A percentile compares a stretch with the other conserved stretches of the same genome.
These are phyloP conservation scores for Xerocomellus intermedius DNA, from an alignment of 768 basidiomycete genomes.

Conservation along the genomic window DNA sequence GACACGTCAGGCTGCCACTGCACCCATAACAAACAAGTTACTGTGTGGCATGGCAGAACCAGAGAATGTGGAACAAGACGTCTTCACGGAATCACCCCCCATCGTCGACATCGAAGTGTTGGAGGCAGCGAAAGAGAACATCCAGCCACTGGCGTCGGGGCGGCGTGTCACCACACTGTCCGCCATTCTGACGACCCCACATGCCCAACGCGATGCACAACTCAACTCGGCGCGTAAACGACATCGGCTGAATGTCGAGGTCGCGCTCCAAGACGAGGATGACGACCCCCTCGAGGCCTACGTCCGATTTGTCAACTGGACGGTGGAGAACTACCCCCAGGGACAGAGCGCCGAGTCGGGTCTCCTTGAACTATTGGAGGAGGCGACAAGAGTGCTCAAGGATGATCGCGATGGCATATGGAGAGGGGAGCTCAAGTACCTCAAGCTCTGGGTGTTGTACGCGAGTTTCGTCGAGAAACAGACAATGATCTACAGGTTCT, in stretches of 20 bases:
- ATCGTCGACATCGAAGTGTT: constrained; percentile 81
- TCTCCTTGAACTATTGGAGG: constrained; percentile 89
- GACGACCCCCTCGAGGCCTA: constrained; percentile 86
- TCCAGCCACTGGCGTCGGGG: constrained; percentile 79
- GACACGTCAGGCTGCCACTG: not conserved
- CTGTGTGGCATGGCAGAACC: constrained; percentile 18
- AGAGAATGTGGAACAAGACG: constrained; percentile 38
- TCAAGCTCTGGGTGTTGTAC: constrained; percentile 94
- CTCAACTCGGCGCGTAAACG: constrained; percentile 63
- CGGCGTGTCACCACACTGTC: constrained; percentile 77
- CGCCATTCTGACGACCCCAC: constrained; percentile 70
- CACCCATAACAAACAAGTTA: not conserved
- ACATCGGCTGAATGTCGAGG: constrained; percentile 68
- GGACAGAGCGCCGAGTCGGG: constrained; percentile 88
- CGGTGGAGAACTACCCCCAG: constrained; percentile 90
- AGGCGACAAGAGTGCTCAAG: constrained; percentile 83
- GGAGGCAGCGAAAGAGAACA: constrained; percentile 84
- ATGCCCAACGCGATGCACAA: constrained; percentile 70
- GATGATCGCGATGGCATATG: constrained; percentile 72
- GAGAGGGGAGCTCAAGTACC: constrained; percentile 78
- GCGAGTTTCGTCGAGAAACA: constrained; percentile 90
- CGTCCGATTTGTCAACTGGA: constrained; percentile 85
- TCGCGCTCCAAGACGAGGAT: constrained; percentile 72
- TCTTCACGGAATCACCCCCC: constrained; percentile 39
- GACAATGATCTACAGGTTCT: constrained; percentile 82